phyloP scores from a whole-genome alignment of 257 asterid species.

The Catharanthus roseus region DNA sequence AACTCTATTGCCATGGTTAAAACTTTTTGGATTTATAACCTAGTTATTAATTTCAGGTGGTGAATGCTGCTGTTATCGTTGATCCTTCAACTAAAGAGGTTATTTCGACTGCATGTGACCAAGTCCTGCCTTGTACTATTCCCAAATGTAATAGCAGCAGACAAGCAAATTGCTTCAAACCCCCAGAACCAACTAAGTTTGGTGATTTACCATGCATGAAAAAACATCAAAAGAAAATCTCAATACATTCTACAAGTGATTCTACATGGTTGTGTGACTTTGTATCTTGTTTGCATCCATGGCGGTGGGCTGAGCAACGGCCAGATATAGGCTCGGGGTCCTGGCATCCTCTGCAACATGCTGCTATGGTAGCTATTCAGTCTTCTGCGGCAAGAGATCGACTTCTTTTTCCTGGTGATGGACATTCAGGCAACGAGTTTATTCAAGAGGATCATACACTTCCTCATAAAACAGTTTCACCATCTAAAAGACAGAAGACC shows the following conservation, averaged over 20 bases:
- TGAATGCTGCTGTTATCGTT: conserved; percentile 89
- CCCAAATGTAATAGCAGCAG: conserved; percentile 18
- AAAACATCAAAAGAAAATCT: conserved; percentile 17
- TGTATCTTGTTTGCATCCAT: conserved; percentile 76
- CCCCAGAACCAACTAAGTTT: conserved; percentile 18
- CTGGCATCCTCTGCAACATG: conserved; percentile 84
- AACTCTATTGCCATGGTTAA: background rate
- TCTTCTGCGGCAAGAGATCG: conserved; percentile 74
- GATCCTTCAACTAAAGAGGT: conserved; percentile 69
- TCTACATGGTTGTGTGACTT: conserved; percentile 17
- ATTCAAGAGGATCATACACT: conserved; percentile 30
- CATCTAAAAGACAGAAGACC: conserved; percentile 58
- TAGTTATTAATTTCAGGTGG: conserved; percentile 39
- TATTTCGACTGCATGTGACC: conserved; percentile 72
- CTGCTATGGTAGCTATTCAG: conserved; percentile 80
- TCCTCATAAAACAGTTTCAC: conserved; percentile 33
- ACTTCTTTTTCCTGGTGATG: conserved; percentile 44
- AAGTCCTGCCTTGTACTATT: conserved; percentile 29
- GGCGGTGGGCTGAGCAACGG: conserved; percentile 55
- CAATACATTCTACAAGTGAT: conserved; percentile 17
- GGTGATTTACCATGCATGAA: conserved; percentile 20
- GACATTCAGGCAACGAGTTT: conserved; percentile 21
- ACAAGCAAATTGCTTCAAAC: conserved; percentile 22
- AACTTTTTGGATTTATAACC: conserved; percentile 1
- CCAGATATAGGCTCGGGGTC: conserved; percentile 23